Percentiles rank a stretch among this genome's conserved stretches.
Evolutionary conservation across 164 flowering plant genomes (phyloP).

Genomic region (Akebia trifoliata): DNA sequence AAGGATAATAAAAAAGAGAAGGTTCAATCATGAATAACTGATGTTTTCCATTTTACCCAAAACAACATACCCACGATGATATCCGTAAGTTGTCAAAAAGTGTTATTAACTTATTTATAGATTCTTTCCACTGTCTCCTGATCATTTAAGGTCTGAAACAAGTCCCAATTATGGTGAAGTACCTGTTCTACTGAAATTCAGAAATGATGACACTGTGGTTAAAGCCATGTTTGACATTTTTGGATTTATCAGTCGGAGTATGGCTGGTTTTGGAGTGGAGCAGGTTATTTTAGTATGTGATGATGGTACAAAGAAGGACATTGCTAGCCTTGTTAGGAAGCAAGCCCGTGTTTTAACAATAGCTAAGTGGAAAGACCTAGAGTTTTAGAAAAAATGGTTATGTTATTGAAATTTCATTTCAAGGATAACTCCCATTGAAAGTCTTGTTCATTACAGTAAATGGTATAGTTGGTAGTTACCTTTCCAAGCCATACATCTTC

Average conservation of each 20-base stretch:
- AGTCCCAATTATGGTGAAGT: conserved; percentile 69
- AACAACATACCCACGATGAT: conserved; percentile 79
- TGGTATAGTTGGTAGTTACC: too few species aligned
- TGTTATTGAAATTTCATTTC: too few species aligned
- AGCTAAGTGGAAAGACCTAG: conserved; percentile 32
- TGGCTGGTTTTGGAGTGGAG: conserved; percentile 72
- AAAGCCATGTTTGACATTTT: conserved; percentile 51
- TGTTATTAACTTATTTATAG: conserved; percentile 53
- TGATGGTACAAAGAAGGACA: conserved; percentile 26
- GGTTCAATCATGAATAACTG: conserved; percentile 32
- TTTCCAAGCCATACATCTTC: too few species aligned
- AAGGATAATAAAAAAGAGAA: conserved; percentile 24
- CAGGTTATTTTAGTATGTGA: conserved; percentile 52
- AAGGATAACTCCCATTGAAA: too few species aligned
- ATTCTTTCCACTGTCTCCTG: conserved; percentile 57
- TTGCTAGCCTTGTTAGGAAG: conserved; percentile 27
- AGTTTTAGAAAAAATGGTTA: conserved; percentile 27
- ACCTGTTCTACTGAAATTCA: conserved; percentile 58
- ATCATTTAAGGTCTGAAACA: conserved; percentile 52
- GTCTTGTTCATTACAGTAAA: too few species aligned
- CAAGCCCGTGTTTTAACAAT: conserved; percentile 48
- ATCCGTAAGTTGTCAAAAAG: conserved; percentile 66
- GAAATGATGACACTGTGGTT: conserved; percentile 50
- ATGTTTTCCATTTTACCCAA: conserved; percentile 46
- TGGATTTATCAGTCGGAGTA: conserved; percentile 21